Conservation (phyloP, 2,329 filamentous ascomycete genomes). For the Neonectria ditissima region DNA sequence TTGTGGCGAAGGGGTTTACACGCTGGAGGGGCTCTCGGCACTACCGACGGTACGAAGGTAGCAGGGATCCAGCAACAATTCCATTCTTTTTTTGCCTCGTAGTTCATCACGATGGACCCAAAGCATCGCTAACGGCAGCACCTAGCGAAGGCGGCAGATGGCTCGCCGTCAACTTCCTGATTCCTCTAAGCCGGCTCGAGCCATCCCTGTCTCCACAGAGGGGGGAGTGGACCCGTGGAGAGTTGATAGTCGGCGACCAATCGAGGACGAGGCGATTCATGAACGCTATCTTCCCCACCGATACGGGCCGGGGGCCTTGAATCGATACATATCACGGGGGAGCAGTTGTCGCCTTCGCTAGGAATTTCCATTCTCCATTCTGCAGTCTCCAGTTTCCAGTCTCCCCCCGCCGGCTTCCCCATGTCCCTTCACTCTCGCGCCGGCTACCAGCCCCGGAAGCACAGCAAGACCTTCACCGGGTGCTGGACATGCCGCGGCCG, state of each 20-base stretch:
- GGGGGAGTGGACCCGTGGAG: slow-evolving; percentile 14
- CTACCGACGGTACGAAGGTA: too few relatives aligned
- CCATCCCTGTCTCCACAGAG: slow-evolving; percentile 15
- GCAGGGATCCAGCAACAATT: not conserved
- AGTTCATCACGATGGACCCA: not conserved
- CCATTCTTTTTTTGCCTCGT: not conserved
- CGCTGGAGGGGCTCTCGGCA: not conserved
- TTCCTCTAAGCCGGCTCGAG: slow-evolving; percentile 16
- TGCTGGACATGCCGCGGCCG: slow-evolving; percentile 54
- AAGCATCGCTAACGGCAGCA: not conserved
- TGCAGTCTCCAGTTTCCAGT: too few relatives aligned
- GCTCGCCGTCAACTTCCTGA: slow-evolving; percentile 22
- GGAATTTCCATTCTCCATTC: too few relatives aligned
- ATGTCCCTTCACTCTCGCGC: slow-evolving; percentile 28
- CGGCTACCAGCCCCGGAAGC: slow-evolving; percentile 31
- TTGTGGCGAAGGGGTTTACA: not conserved
- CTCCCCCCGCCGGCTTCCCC: slow-evolving; percentile 8
- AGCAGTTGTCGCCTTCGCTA: slow-evolving; percentile 21
- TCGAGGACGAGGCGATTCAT: slow-evolving; percentile 12
- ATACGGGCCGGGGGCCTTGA: not conserved
- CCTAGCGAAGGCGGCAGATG: not conserved
- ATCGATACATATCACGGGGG: slow-evolving; percentile 20
- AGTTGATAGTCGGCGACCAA: slow-evolving; percentile 15
- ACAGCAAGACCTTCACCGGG: slow-evolving; percentile 47
- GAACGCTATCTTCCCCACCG: slow-evolving; percentile 17